These are phyloP conservation scores for Herpotrichia juniperi DNA, from an alignment of 2,329 filamentous ascomycete species.

Conservation along the genomic window DNA sequence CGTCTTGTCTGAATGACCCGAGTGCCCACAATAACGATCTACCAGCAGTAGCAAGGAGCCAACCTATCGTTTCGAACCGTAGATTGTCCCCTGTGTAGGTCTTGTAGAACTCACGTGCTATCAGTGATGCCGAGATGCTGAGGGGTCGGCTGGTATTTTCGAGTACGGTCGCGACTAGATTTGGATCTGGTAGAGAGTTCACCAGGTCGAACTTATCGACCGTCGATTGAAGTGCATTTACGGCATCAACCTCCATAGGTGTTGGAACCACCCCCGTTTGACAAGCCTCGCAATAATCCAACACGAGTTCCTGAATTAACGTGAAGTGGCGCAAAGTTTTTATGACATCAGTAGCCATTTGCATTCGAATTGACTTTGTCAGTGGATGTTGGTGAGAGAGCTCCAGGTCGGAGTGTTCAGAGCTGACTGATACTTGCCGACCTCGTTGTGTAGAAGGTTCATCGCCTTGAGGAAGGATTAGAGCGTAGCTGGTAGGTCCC, in stretches of 20 bases:
- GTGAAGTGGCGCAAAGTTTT: conserved; percentile 33
- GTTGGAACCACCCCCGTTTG: conserved; percentile 44
- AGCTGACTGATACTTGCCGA: conserved; percentile 29
- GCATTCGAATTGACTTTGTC: conserved; percentile 36
- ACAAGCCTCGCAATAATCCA: conserved; percentile 30
- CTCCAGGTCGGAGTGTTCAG: conserved; percentile 33
- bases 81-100: conserved; percentile 46
- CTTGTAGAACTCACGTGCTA: conserved; percentile 44
- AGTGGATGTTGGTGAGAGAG: conserved; percentile 36
- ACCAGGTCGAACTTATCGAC: conserved; percentile 39
- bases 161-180: conserved; percentile 31
- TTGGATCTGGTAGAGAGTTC: conserved; percentile 25
- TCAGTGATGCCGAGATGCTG: conserved; percentile 26
- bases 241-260: conserved; percentile 41
- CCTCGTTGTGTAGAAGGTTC: conserved; percentile 19
- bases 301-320: conserved; percentile 29
- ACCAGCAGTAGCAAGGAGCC: conserved; percentile 47
- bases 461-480: conserved; percentile 36
- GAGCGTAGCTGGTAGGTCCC: conserved; percentile 39
- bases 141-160: conserved; percentile 35
- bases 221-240: conserved; percentile 35
- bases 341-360: conserved; percentile 35
- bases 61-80: conserved; percentile 48
- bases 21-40: conserved; percentile 35
- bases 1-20: conserved; percentile 22